phyloP scores from a whole-genome alignment of 2,329 filamentous ascomycete species.

The Epichloe festucae region DNA sequence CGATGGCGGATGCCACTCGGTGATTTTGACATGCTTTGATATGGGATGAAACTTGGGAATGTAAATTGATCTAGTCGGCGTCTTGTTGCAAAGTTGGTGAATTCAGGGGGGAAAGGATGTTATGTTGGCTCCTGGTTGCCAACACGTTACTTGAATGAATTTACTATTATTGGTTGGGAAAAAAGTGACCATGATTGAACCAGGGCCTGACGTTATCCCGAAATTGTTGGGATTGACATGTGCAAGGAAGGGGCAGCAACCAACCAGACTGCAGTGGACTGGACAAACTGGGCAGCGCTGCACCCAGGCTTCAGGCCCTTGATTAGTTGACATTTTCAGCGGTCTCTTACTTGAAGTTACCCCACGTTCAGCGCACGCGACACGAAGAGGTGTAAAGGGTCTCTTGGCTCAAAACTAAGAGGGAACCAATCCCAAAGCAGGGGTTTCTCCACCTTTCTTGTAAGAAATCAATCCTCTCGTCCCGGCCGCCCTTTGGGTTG shows the following conservation, averaged over 20 bases:
- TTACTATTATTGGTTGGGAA: no score
- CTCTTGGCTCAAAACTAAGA: not conserved
- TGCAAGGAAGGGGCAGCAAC: not conserved
- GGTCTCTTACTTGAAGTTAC: no score
- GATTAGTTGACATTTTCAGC: no score
- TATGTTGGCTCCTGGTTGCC: no score
- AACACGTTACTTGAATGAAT: no score
- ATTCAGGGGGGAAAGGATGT: not conserved
- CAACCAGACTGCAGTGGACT: no score
- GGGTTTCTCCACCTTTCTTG: not conserved
- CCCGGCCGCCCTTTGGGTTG: not conserved
- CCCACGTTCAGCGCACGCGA: no score
- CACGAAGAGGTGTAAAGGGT: not conserved
- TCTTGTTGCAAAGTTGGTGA: not conserved
- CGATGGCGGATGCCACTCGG: not conserved
- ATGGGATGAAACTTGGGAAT: not conserved
- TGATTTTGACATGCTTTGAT: not conserved
- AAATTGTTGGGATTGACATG: conserved; percentile 6
- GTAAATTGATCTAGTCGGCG: not conserved
- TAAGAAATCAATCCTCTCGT: not conserved
- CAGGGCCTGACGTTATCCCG: not conserved
- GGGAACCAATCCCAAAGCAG: not conserved
- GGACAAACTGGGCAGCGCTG: no score
- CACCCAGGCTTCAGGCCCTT: no score
- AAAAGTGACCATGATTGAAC: not conserved